Evolutionary conservation across 306 rosid species (phyloP).

Genomic region (Cicer bijugum): DNA sequence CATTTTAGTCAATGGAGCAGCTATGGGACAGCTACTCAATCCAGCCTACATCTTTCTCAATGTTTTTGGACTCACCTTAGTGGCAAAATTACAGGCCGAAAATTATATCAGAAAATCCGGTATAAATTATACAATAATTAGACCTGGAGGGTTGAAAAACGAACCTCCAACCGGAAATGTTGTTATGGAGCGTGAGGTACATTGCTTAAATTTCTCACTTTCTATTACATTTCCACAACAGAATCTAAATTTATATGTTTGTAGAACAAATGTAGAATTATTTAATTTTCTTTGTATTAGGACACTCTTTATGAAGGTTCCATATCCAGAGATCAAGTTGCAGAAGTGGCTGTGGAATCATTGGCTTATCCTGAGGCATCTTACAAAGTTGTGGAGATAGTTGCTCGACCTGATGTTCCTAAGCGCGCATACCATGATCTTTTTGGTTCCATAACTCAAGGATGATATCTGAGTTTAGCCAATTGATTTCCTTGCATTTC

Average conservation of each 20-base stretch:
- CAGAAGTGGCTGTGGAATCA: conserved; percentile 93
- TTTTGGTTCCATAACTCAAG: conserved; percentile 77
- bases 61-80: conserved; percentile 85
- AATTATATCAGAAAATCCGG: conserved; percentile 81
- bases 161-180: conserved; percentile 88
- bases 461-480: conserved; percentile 45
- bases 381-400: conserved; percentile 89
- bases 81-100: conserved; percentile 96
- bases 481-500: conserved; percentile 34
- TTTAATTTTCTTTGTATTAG: conserved; percentile 47
- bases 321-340: conserved; percentile 95
- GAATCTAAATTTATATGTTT: conserved; percentile 28
- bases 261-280: not conserved
- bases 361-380: conserved; percentile 76
- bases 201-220: conserved; percentile 32
- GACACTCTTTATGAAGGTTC: conserved; percentile 81
- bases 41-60: conserved; percentile 92
- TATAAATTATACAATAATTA: conserved; percentile 87
- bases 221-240: conserved; percentile 22
- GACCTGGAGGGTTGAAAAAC: conserved; percentile 93
- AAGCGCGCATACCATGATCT: conserved; percentile 76
- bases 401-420: conserved; percentile 73
- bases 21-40: conserved; percentile 91
- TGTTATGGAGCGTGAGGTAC: conserved; percentile 93
- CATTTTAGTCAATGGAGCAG: conserved; percentile 93